These are phyloP conservation scores for Nicotiana tomentosiformis DNA, from an alignment of 257 asterid genomes.

Conservation along the genomic window DNA sequence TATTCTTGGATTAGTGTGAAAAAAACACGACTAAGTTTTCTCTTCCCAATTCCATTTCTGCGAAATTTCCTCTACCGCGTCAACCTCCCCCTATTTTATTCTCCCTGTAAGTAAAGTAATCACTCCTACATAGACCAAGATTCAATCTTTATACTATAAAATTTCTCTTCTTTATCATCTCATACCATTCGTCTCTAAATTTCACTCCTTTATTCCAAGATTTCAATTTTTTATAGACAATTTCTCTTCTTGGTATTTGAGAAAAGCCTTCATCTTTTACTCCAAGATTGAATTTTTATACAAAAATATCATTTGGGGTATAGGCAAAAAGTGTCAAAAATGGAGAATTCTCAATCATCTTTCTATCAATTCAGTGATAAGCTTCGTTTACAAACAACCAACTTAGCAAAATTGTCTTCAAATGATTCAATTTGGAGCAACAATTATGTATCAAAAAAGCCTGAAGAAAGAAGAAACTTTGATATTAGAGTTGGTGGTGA, in stretches of 20 bases:
- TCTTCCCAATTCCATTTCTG: no score
- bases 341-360: conserved; percentile 38
- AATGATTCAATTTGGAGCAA: conserved; percentile 94
- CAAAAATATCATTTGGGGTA: background rate
- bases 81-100: no score
- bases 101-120: no score
- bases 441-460: conserved; percentile 47
- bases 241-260: background rate
- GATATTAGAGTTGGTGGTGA: conserved; percentile 67
- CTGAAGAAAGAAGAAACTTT: conserved; percentile 70
- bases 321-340: background rate
- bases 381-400: conserved; percentile 62
- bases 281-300: background rate
- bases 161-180: no score
- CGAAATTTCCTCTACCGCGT: no score
- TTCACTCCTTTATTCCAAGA: no score
- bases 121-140: no score
- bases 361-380: conserved; percentile 94
- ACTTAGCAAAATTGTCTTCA: conserved; percentile 53
- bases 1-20: no score
- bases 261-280: no score
- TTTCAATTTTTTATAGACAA: background rate
- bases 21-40: no score
- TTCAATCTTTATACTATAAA: no score
- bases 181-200: no score